phyloP scores from a whole-genome alignment of 208 protist genomes.

The Lotmaria passim region DNA sequence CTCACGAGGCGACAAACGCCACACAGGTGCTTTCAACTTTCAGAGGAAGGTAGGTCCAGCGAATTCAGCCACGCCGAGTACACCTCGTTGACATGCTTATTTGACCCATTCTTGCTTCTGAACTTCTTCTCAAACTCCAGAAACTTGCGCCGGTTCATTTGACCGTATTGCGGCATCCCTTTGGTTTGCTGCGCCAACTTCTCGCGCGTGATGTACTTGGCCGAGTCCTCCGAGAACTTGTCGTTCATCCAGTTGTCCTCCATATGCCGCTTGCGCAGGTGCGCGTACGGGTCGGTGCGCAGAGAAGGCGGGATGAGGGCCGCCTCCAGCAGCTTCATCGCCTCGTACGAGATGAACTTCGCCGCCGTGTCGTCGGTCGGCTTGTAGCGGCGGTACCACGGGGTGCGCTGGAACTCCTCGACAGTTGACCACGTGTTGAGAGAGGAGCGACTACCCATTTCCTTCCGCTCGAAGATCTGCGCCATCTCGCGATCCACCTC shows the following conservation, averaged over 20 bases:
- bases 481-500: constrained; percentile 84
- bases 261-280: constrained; percentile 90
- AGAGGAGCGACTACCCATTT: constrained; percentile 62
- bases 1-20: not conserved
- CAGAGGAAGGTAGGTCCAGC: constrained; percentile 8
- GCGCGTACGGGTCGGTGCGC: constrained; percentile 80
- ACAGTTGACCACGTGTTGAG: constrained; percentile 89
- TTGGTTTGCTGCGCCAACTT: constrained; percentile 81
- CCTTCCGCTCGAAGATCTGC: constrained; percentile 83
- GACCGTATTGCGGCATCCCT: constrained; percentile 78
- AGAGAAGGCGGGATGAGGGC: constrained; percentile 84
- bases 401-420: constrained; percentile 91
- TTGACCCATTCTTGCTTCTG: constrained; percentile 53
- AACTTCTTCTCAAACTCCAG: constrained; percentile 82
- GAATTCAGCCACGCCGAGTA: constrained; percentile 87
- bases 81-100: constrained; percentile 77
- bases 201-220: constrained; percentile 74
- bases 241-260: constrained; percentile 93
- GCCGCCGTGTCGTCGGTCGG: constrained; percentile 78
- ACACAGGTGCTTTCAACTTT: too few species aligned
- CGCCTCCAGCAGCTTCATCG: constrained; percentile 82
- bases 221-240: constrained; percentile 82
- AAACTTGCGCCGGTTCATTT: constrained; percentile 72
- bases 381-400: constrained; percentile 88
- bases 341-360: constrained; percentile 91